These are phyloP conservation scores for Dictyostelium citrinum DNA, from an alignment of 78 protist species.

Conservation along the genomic window DNA sequence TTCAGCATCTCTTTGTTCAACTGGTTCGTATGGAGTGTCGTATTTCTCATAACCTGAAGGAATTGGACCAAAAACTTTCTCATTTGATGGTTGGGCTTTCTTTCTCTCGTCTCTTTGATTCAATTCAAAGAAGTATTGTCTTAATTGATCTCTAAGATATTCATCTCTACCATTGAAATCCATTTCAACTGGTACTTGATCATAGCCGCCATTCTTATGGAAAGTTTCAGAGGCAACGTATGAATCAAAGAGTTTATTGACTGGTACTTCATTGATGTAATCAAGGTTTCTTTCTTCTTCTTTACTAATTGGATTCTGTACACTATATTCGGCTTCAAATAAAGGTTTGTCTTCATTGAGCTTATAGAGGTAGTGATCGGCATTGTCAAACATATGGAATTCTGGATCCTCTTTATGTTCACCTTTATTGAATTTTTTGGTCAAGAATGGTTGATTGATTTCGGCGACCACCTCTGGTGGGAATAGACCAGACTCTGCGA, in stretches of 20 bases:
- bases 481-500: neutral
- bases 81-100: neutral
- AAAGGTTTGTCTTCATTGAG: too few species aligned
- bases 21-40: neutral
- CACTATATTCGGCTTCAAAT: too few species aligned
- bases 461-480: neutral
- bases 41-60: neutral
- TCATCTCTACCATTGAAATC: neutral
- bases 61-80: neutral
- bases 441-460: neutral
- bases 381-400: neutral
- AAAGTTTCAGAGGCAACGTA: neutral
- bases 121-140: constrained; percentile 1
- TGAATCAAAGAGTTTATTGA: neutral
- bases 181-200: neutral
- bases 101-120: neutral
- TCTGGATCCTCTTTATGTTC: neutral
- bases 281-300: neutral
- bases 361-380: too few species aligned
- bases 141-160: neutral
- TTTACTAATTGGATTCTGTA: too few species aligned
- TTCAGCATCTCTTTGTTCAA: neutral
- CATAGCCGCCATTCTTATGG: neutral
- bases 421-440: neutral
- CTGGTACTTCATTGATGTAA: neutral